phyloP scores from a whole-genome alignment of 768 basidiomycete genomes.

The Krasilnikovozyma curviuscula region DNA sequence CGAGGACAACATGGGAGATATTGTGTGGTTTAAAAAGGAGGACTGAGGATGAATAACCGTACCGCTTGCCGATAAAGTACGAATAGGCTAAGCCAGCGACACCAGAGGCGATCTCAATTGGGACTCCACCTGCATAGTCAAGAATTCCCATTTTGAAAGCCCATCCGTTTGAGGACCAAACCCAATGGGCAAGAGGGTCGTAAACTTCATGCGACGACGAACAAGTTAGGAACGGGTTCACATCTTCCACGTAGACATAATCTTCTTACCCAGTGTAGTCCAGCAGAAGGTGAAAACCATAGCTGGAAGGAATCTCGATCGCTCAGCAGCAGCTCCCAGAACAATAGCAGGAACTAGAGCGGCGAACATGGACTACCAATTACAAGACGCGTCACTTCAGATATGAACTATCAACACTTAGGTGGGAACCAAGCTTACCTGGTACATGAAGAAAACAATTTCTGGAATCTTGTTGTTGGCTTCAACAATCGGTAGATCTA shows the following conservation, averaged over 20 bases:
- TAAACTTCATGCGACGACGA: constrained; percentile 28
- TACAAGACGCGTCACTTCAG: not conserved
- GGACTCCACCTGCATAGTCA: constrained; percentile 67
- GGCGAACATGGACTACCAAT: constrained; percentile 15
- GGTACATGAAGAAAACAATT: constrained; percentile 22
- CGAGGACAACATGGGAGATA: constrained; percentile 66
- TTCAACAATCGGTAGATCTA: constrained; percentile 24
- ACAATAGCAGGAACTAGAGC: constrained; percentile 64
- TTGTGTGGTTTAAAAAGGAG: constrained; percentile 90
- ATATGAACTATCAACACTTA: not conserved
- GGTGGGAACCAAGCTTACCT: constrained; percentile 7
- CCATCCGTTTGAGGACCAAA: constrained; percentile 72
- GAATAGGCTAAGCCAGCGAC: constrained; percentile 78
- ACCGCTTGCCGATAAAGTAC: constrained; percentile 73
- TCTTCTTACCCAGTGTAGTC: constrained; percentile 23
- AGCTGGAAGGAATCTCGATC: constrained; percentile 61
- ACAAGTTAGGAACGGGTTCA: not conserved
- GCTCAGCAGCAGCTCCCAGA: constrained; percentile 72
- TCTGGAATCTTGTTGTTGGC: constrained; percentile 26
- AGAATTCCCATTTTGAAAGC: constrained; percentile 57
- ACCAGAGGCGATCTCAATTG: constrained; percentile 90
- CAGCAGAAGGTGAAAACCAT: constrained; percentile 81
- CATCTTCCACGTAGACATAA: not conserved
- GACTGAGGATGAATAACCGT: constrained; percentile 73
- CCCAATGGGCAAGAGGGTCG: constrained; percentile 89